phyloP scores from a whole-genome alignment of 345 rosid genomes.

The Viola odorata region DNA sequence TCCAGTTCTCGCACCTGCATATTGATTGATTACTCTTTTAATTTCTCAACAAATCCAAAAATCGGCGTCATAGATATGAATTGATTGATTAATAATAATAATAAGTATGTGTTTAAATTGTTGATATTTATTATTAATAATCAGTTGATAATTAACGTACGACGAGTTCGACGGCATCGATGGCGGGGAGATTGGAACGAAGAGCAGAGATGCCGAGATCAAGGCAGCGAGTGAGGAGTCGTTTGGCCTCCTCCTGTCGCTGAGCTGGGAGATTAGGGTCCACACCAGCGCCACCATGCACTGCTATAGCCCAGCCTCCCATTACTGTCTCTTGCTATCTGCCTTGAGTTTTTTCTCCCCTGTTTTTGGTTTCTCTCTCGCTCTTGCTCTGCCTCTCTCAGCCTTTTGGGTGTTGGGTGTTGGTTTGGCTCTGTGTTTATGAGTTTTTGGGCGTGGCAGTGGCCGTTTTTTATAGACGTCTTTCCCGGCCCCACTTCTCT shows the following conservation, averaged over 20 bases:
- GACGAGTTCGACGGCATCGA: constrained; percentile 93
- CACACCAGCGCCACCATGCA: constrained; percentile 99
- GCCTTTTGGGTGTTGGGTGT: not conserved
- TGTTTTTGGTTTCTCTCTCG: not conserved
- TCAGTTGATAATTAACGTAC: constrained; percentile 37
- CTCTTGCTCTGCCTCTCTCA: constrained; percentile 4
- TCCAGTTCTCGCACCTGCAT: constrained; percentile 75
- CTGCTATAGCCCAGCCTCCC: constrained; percentile 95
- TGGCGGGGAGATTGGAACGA: constrained; percentile 64
- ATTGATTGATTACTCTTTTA: too few species aligned
- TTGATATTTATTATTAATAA: too few species aligned
- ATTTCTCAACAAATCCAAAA: too few species aligned
- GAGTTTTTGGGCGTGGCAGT: not conserved
- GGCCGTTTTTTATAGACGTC: constrained; percentile 12
- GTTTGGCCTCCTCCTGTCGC: constrained; percentile 79
- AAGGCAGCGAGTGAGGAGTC: constrained; percentile 83
- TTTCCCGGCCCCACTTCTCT: too few species aligned
- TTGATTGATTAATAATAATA: too few species aligned
- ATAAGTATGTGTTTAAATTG: too few species aligned
- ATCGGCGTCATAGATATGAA: too few species aligned
- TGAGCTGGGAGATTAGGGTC: constrained; percentile 84
- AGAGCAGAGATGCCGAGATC: constrained; percentile 80
- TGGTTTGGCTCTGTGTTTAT: too few species aligned
- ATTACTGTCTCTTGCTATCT: constrained; percentile 20
- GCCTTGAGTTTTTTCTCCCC: not conserved